These are phyloP conservation scores for Candida hungchunana DNA, from an alignment of 805 yeast species.

Conservation along the genomic window DNA sequence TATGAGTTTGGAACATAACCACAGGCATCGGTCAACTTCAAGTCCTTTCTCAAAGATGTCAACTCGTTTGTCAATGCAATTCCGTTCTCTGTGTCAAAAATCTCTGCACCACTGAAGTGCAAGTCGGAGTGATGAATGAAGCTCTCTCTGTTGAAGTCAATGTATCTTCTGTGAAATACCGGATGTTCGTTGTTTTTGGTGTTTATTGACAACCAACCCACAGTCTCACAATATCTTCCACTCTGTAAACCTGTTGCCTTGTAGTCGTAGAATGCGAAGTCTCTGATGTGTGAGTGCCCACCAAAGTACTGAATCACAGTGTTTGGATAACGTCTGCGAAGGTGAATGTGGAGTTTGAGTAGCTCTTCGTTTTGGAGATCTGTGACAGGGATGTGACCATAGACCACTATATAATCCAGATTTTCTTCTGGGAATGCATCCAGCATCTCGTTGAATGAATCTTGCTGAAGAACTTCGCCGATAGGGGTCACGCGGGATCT, in stretches of 20 bases:
- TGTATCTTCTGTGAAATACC: conserved; percentile 57
- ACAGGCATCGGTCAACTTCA: conserved; percentile 50
- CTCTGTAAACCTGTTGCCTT: conserved; percentile 79
- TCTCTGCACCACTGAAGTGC: conserved; percentile 18
- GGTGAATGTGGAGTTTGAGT: conserved; percentile 31
- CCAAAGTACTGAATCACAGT: conserved; percentile 81
- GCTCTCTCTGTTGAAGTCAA: conserved; percentile 76
- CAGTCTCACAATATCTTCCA: conserved; percentile 89
- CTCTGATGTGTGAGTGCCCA: conserved; percentile 92
- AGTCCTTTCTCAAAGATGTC: conserved; percentile 35
- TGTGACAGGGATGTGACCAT: conserved; percentile 75
- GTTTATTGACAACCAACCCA: conserved; percentile 77
- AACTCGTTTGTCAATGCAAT: conserved; percentile 42
- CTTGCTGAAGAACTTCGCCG: conserved; percentile 44
- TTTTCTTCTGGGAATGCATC: conserved; percentile 31
- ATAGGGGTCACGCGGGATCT: conserved; percentile 64
- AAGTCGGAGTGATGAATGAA: conserved; percentile 55
- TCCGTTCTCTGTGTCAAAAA: conserved; percentile 58
- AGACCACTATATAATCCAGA: conserved; percentile 64
- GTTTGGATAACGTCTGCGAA: conserved; percentile 58
- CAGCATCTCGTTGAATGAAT: conserved; percentile 60
- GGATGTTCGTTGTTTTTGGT: conserved; percentile 18
- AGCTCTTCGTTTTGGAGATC: conserved; percentile 33
- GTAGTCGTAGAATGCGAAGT: conserved; percentile 65
- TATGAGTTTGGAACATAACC: conserved; percentile 70